Base-by-base conservation (phyloP, 805 yeast species). In the Candida corydali region DNA sequence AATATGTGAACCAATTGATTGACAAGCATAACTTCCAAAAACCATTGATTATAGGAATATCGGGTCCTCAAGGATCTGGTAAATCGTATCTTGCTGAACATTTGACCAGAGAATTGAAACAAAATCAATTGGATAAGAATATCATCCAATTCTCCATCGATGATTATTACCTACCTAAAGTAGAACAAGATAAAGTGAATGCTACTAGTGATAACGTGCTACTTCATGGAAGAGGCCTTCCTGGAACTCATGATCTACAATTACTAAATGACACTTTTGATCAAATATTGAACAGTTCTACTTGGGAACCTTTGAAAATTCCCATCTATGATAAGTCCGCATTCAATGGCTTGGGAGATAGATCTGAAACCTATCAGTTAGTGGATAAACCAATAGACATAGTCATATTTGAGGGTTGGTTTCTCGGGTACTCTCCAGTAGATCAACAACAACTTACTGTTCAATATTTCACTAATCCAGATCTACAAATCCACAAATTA, bases 341-440 rank as follows among this genome's bases (percentile, higher is more conserved):
- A 11, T 73, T 63, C 48, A 34, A 51, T 16, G 98, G 98, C 0
- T 72, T 73, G 38, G 98, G 98, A 4, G 98, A 91, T 57, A 65
- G 98, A 36, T 63, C 64, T 0, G 47, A 38, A 6, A 43, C 62
- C 9, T 77, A 81, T 81, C 47, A 47, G 3, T 16, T 8, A 2
- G 43, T 49, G 17, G 49, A 50, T 0, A 39, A 42, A 2, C 72
- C 74, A 2, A 65, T 77, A 3, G 86, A 84, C 49, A 72, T 88
- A 3, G 70, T 91, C 3, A 57, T 91, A 2, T 68, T 93, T 27
- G 98, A 91, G 60, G 98, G 98, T 4, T 91, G 98, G 98, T 87
- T 89, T 62, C 72, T 78, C 17, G 98, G 98, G 1, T 91, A 78
- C 53, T 43, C 53, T 32, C 53, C 67, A 14, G 39, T 64, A 12